Percentiles rank a stretch among this genome's conserved stretches.
phyloP scores from a whole-genome alignment of 139 green algal genomes.

The Micractinium sp. region DNA sequence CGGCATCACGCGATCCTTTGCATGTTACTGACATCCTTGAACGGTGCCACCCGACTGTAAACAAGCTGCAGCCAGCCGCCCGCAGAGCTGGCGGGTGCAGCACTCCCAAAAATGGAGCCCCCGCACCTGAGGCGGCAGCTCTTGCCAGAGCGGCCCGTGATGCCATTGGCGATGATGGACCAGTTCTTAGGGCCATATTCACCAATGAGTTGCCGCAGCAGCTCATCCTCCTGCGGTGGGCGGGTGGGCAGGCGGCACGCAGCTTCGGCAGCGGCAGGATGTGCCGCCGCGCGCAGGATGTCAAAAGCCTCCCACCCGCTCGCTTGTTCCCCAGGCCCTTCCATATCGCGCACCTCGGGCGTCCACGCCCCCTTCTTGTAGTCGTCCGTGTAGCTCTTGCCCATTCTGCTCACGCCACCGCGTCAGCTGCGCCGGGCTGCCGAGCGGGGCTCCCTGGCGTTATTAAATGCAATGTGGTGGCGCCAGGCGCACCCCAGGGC shows the following conservation, averaged over 20 bases:
- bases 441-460: too few relatives aligned
- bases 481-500: background rate
- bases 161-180: conserved; percentile 79
- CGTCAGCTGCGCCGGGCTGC: too few relatives aligned
- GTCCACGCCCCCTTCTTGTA: conserved; percentile 83
- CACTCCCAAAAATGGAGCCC: background rate
- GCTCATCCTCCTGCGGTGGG: conserved; percentile 75
- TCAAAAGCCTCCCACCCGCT: background rate
- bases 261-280: background rate
- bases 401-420: background rate
- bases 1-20: too few relatives aligned
- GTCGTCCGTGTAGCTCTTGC: conserved; percentile 43
- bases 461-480: too few relatives aligned
- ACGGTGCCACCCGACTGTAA: too few relatives aligned
- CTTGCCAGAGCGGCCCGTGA: conserved; percentile 84
- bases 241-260: background rate
- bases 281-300: background rate
- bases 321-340: background rate
- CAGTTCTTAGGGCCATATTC: conserved; percentile 81
- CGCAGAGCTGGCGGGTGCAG: background rate
- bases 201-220: conserved; percentile 63
- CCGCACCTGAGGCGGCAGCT: conserved; percentile 77
- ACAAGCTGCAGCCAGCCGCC: background rate
- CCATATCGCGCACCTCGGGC: conserved; percentile 51
- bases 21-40: too few relatives aligned